These are phyloP conservation scores for Apiospora phragmitis DNA, from an alignment of 2,329 filamentous ascomycete species.

Conservation along the genomic window DNA sequence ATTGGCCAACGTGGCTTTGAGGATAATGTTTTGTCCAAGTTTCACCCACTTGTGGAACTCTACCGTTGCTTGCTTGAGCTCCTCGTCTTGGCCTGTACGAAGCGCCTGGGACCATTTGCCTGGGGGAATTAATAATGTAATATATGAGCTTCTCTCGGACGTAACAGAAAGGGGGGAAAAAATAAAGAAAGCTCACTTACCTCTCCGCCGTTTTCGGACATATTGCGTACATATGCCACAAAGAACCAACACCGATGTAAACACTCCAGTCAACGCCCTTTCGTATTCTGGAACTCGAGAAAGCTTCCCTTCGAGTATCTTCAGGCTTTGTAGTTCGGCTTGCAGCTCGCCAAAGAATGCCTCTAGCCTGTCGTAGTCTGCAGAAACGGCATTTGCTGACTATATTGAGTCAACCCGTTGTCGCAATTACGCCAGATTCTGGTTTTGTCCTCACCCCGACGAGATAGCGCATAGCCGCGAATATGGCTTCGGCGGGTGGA, in stretches of 20 bases:
- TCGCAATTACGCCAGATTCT: background rate
- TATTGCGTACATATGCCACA: background rate
- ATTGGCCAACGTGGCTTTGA: background rate
- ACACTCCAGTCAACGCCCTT: background rate
- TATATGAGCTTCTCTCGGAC: background rate
- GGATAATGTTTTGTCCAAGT: background rate
- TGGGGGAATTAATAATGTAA: background rate
- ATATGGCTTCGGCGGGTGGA: background rate
- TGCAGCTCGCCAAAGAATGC: background rate
- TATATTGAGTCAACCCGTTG: background rate
- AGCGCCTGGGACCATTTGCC: background rate
- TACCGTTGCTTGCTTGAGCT: background rate
- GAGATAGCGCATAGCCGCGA: background rate
- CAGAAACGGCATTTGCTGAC: background rate
- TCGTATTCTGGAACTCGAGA: background rate
- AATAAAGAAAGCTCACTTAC: background rate
- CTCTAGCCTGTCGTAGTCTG: background rate
- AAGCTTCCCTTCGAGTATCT: background rate
- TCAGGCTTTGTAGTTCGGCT: background rate
- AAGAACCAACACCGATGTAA: background rate
- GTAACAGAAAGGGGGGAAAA: background rate
- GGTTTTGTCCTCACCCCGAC: background rate
- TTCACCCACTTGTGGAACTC: background rate
- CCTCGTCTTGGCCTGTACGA: background rate
- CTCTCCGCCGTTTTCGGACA: background rate